Evolutionary conservation across 225 moss, liverwort and hornwort species (phyloP).

Genomic region (Polytrichum formosum): DNA sequence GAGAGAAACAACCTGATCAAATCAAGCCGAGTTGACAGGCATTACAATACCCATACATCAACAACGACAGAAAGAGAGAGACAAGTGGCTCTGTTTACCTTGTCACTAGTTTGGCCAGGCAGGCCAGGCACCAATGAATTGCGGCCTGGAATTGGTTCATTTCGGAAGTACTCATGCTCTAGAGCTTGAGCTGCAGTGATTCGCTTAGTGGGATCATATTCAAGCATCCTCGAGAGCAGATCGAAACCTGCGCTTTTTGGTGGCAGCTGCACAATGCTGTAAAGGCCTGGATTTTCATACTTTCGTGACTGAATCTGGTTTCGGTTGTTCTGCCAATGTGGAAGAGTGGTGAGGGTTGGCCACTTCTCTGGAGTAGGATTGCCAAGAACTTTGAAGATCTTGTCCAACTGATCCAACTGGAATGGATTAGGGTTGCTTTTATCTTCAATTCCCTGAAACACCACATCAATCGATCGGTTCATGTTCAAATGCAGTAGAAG

Average conservation of each 20-base stretch:
- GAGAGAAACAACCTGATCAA: too few relatives aligned
- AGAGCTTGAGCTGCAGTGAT: slow-evolving; percentile 95
- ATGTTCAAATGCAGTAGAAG: background rate
- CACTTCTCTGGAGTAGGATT: slow-evolving; percentile 92
- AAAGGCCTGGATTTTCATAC: slow-evolving; percentile 84
- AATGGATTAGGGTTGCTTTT: slow-evolving; percentile 90
- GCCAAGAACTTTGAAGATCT: slow-evolving; percentile 94
- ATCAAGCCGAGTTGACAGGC: too few relatives aligned
- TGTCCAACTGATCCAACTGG: slow-evolving; percentile 94
- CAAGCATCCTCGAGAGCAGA: slow-evolving; percentile 87
- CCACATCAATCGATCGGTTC: background rate
- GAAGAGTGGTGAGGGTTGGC: slow-evolving; percentile 80
- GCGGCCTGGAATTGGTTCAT: slow-evolving; percentile 88
- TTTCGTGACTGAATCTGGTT: slow-evolving; percentile 80
- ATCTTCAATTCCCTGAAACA: slow-evolving; percentile 81
- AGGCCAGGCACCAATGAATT: slow-evolving; percentile 85
- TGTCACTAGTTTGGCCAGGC: slow-evolving; percentile 53
- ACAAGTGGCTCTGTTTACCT: slow-evolving; percentile 29
- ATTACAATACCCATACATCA: too few relatives aligned
- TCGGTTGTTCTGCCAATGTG: slow-evolving; percentile 73
- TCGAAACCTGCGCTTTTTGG: slow-evolving; percentile 81
- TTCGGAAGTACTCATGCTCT: slow-evolving; percentile 93
- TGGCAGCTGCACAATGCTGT: slow-evolving; percentile 72
- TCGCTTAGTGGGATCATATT: slow-evolving; percentile 91
- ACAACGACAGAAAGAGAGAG: background rate